These are phyloP conservation scores for Yarrowia bubula DNA, from an alignment of 805 yeast species.

Conservation along the genomic window DNA sequence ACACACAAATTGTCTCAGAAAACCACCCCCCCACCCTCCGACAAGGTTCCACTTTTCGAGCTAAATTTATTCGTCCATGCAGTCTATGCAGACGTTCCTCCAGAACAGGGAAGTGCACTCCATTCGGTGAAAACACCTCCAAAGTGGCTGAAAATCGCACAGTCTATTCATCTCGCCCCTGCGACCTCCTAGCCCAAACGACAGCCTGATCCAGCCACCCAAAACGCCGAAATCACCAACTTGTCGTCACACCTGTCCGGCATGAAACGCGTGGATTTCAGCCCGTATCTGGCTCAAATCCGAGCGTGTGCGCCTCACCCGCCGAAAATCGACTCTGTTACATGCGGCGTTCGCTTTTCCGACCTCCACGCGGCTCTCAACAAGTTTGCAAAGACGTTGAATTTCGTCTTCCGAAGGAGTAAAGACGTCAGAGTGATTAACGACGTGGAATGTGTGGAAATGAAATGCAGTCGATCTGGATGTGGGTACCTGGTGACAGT, in stretches of 20 bases:
- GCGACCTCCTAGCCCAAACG: too few relatives aligned
- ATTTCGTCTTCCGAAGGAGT: background rate
- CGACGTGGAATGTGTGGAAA: background rate
- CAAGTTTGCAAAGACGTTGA: background rate
- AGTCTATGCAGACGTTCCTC: too few relatives aligned
- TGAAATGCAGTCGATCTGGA: background rate
- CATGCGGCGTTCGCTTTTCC: background rate
- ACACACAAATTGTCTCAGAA: too few relatives aligned
- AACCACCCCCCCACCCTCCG: too few relatives aligned
- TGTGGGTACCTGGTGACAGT: background rate
- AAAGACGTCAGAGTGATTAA: background rate
- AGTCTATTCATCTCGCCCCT: too few relatives aligned
- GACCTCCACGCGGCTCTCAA: background rate
- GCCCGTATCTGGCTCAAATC: background rate
- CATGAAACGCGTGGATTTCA: slow-evolving; percentile 13
- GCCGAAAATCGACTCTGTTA: background rate
- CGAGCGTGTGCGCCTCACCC: background rate
- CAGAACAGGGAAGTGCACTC: too few relatives aligned
- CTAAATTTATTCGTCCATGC: too few relatives aligned
- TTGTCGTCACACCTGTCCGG: background rate
- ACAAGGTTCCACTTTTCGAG: too few relatives aligned
- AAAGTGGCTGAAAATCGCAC: too few relatives aligned
- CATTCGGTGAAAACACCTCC: too few relatives aligned
- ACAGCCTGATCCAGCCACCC: too few relatives aligned
- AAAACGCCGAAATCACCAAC: too few relatives aligned